Conservation (phyloP, 257 asterid species). For the Ehretia macrophylla region DNA sequence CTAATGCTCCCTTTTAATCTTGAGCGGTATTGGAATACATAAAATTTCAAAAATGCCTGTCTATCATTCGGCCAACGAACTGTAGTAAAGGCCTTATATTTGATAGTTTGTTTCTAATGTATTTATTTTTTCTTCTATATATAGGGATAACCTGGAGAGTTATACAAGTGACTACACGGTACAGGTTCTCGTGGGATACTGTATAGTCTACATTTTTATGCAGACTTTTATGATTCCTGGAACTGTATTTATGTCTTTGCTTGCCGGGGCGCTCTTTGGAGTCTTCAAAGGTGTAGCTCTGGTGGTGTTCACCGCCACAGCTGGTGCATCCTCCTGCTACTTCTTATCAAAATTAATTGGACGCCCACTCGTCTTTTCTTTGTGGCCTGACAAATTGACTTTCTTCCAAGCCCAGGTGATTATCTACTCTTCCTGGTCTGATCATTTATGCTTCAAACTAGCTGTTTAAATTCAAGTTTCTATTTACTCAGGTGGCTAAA, state of each 20-base stretch:
- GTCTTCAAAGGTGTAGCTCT: constrained; percentile 84
- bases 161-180: constrained; percentile 85
- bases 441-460: constrained; percentile 4
- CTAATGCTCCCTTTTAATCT: too few relatives aligned
- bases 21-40: not conserved
- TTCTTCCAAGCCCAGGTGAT: constrained; percentile 85
- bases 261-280: constrained; percentile 93
- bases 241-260: constrained; percentile 90
- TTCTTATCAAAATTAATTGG: constrained; percentile 84
- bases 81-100: not conserved
- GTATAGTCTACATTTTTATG: constrained; percentile 88
- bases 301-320: constrained; percentile 85
- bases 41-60: not conserved
- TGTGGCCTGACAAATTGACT: constrained; percentile 92
- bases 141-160: constrained; percentile 87
- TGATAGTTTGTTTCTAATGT: not conserved
- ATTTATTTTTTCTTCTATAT: constrained; percentile 3
- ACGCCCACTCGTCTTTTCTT: constrained; percentile 80
- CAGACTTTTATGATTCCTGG: constrained; percentile 99
- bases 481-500: constrained; percentile 60
- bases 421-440: constrained; percentile 4
- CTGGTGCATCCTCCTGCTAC: constrained; percentile 95
- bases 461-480: constrained; percentile 9
- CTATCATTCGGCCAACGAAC: not conserved
- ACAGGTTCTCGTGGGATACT: constrained; percentile 89